phyloP scores from a whole-genome alignment of 208 protist genomes.

The Acanthamoeba quina region DNA sequence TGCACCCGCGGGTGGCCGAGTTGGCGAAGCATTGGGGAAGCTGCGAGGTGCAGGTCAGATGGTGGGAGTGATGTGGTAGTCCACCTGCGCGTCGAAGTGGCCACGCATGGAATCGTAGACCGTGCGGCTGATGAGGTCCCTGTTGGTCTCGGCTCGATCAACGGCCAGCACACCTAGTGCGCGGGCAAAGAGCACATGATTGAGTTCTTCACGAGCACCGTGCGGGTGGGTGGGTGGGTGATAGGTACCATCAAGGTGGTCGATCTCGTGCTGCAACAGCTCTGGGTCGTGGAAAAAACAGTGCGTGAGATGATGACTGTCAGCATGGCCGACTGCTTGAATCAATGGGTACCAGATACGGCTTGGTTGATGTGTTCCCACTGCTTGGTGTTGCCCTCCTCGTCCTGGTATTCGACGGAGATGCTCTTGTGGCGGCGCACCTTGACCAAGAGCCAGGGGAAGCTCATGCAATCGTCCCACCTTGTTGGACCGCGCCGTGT shows the following conservation, averaged over 20 bases:
- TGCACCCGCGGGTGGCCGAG: no score
- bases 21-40: no score
- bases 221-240: background rate
- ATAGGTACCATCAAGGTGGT: slow-evolving; percentile 45
- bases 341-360: slow-evolving; percentile 17
- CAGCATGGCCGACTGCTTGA: background rate
- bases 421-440: slow-evolving; percentile 16
- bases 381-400: slow-evolving; percentile 30
- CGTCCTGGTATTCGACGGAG: slow-evolving; percentile 36
- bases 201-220: background rate
- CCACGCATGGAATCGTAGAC: background rate
- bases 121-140: slow-evolving; percentile 18
- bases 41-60: background rate
- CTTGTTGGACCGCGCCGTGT: background rate
- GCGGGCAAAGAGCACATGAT: background rate
- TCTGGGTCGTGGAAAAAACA: background rate
- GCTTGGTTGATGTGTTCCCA: slow-evolving; percentile 33
- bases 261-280: slow-evolving; percentile 56
- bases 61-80: slow-evolving; percentile 45
- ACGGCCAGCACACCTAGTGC: slow-evolving; percentile 15
- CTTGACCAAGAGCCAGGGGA: slow-evolving; percentile 51
- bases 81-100: slow-evolving; percentile 23
- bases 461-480: slow-evolving; percentile 73
- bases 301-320: background rate
- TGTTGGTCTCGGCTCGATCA: background rate